Conservation (phyloP, 192 early-diverging fungal species). For the Backusella parvicylindrica region DNA sequence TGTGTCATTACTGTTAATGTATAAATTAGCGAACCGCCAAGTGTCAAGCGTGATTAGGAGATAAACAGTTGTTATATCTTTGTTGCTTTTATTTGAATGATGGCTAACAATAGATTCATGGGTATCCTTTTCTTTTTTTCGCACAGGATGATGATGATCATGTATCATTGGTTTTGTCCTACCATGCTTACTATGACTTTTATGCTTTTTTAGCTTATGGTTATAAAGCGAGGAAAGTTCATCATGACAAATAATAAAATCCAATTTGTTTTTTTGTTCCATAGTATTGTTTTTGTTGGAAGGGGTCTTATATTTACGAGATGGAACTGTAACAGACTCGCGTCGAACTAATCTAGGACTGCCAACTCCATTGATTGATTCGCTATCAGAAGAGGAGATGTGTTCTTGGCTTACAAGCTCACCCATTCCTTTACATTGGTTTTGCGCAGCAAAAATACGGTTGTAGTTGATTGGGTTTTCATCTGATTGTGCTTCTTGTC, state of each 20-base stretch:
- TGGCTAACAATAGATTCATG: neutral
- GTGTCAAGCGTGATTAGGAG: constrained; percentile 12
- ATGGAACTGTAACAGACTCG: constrained; percentile 1
- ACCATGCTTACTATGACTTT: neutral
- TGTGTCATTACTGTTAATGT: neutral
- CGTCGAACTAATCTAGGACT: constrained; percentile 4
- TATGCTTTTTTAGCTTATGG: neutral
- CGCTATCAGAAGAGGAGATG: neutral
- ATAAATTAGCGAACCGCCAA: neutral
- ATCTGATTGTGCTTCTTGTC: neutral
- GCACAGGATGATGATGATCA: neutral
- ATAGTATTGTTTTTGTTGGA: neutral
- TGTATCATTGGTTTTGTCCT: constrained; percentile 3
- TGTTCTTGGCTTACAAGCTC: neutral
- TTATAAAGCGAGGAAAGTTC: neutral
- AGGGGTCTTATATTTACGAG: neutral
- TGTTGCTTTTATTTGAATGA: neutral
- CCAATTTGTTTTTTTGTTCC: neutral
- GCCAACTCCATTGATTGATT: neutral
- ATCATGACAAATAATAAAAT: neutral
- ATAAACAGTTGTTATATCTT: neutral
- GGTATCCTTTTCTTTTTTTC: neutral
- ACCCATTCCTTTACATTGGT: constrained; percentile 4
- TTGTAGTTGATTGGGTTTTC: constrained; percentile 4
- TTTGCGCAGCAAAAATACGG: constrained; percentile 3